Conservation (phyloP, 768 basidiomycete genomes). For the Nidularia sp. region DNA sequence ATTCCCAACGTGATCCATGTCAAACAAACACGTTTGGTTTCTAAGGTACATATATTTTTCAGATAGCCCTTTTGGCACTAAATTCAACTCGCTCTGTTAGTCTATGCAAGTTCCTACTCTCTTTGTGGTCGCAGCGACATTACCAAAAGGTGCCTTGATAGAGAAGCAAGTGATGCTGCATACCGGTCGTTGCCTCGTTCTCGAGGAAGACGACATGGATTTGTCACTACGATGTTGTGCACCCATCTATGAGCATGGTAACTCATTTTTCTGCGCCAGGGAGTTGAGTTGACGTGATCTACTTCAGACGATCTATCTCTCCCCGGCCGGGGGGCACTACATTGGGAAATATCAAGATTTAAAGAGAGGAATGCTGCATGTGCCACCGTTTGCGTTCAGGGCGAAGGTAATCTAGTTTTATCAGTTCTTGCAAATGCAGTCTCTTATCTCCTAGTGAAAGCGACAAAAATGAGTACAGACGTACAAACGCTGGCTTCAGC, state of each 20-base stretch:
- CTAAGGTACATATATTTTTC: constrained; percentile 9
- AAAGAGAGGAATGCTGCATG: constrained; percentile 34
- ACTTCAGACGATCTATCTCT: too few relatives aligned
- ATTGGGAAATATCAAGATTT: constrained; percentile 48
- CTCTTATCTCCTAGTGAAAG: too few relatives aligned
- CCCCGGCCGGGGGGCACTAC: too few relatives aligned
- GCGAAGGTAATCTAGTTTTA: constrained; percentile 16
- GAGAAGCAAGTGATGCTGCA: constrained; percentile 78
- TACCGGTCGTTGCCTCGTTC: constrained; percentile 51
- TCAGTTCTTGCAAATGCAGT: not conserved
- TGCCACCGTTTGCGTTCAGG: constrained; percentile 39
- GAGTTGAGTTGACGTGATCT: too few relatives aligned
- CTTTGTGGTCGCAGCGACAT: constrained; percentile 55
- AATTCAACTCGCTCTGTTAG: not conserved
- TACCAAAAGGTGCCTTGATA: constrained; percentile 69
- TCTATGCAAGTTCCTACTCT: constrained; percentile 32
- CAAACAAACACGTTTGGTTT: constrained; percentile 29
- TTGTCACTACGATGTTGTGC: constrained; percentile 19
- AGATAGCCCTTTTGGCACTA: not conserved
- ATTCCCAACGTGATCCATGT: constrained; percentile 31
- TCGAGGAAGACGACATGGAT: constrained; percentile 46
- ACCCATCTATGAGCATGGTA: constrained; percentile 41
- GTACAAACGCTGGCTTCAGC: not conserved
- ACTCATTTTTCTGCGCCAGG: not conserved
- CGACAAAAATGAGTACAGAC: not conserved